phyloP scores from a whole-genome alignment of 306 rosid species.

The Cyamopsis tetragonoloba region DNA sequence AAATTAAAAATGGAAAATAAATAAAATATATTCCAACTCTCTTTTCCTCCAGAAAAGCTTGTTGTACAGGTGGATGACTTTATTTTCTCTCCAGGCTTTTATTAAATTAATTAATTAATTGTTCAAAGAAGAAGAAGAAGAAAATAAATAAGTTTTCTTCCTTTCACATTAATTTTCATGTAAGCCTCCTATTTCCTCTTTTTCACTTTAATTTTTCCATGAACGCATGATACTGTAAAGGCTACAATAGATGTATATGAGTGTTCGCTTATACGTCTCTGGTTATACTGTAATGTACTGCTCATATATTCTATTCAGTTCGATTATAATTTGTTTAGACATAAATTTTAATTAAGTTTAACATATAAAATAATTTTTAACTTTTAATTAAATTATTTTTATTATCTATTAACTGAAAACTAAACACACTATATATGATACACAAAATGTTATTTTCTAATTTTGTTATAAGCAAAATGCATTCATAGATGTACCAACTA shows the following conservation, averaged over 20 bases:
- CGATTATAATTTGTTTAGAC: too few species aligned
- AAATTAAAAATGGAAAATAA: background rate
- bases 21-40: background rate
- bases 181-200: background rate
- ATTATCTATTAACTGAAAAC: too few species aligned
- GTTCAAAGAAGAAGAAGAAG: background rate
- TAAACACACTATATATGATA: too few species aligned
- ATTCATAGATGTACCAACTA: too few species aligned
- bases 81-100: background rate
- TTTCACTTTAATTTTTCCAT: background rate
- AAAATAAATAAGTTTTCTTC: background rate
- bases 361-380: background rate
- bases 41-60: background rate
- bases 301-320: background rate
- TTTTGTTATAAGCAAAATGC: too few species aligned
- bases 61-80: background rate
- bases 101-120: background rate
- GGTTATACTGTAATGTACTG: background rate
- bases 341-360: background rate
- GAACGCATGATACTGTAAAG: background rate
- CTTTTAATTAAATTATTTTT: too few species aligned
- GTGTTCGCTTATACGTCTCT: background rate
- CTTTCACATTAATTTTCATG: slow-evolving; percentile 9
- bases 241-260: background rate
- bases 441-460: too few species aligned